Conservation (phyloP, 2,329 filamentous ascomycete species). For the Nothopassalora personata region DNA sequence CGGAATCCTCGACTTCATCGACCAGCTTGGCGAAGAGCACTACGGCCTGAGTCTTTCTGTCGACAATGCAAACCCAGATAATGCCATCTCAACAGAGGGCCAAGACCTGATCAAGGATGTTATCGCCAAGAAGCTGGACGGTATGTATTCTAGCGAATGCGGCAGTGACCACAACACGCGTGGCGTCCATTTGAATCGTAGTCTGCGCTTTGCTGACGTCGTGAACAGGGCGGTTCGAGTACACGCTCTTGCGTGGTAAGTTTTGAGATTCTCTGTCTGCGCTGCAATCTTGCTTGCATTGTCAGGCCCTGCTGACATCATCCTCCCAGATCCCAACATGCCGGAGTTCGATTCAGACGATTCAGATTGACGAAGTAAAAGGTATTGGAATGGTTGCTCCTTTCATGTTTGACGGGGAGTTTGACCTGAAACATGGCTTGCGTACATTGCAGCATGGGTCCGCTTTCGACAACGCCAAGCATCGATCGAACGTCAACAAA, state of each 20-base stretch:
- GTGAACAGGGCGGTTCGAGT: slow-evolving; percentile 1
- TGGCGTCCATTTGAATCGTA: not conserved
- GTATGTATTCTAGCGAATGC: slow-evolving; percentile 39
- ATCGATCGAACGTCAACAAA: not conserved
- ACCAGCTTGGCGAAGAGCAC: slow-evolving; percentile 38
- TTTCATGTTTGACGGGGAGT: not conserved
- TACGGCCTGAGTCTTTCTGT: slow-evolving; percentile 40
- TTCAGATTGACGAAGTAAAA: slow-evolving; percentile 35
- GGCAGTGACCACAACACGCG: not conserved
- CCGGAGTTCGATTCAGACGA: slow-evolving; percentile 40
- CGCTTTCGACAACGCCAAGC: not conserved
- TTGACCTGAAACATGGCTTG: not conserved
- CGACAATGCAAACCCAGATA: slow-evolving; percentile 42
- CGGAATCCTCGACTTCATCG: slow-evolving; percentile 46
- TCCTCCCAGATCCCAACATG: slow-evolving; percentile 39
- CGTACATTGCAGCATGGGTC: not conserved
- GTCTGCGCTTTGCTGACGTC: not conserved
- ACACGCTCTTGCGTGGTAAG: slow-evolving; percentile 7
- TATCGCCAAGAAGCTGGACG: slow-evolving; percentile 38
- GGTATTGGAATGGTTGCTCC: not conserved
- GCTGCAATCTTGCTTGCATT: not conserved
- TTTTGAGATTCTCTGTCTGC: not conserved
- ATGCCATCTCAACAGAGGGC: slow-evolving; percentile 36
- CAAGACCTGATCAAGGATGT: slow-evolving; percentile 36
- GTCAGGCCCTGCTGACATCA: not conserved